Percentiles rank a stretch among this genome's conserved stretches.
phyloP scores from a whole-genome alignment of 2,329 filamentous ascomycete genomes.

The Xylariaceae sp. region DNA sequence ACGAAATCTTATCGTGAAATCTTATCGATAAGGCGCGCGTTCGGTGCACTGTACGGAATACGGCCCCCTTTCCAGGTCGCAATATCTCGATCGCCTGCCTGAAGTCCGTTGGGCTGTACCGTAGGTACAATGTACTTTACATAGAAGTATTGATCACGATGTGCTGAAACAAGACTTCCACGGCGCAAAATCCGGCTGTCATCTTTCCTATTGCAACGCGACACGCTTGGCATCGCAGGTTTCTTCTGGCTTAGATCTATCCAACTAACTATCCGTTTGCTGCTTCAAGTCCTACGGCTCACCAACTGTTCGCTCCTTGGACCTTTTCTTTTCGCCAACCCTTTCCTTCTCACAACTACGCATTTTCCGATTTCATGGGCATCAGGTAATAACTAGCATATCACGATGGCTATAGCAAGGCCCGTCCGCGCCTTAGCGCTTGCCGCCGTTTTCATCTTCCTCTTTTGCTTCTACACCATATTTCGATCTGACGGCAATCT shows the following conservation, averaged over 20 bases:
- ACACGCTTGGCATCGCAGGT: conserved; percentile 3
- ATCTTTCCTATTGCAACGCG: conserved; percentile 11
- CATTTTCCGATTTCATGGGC: conserved; percentile 27
- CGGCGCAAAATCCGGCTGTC: conserved; percentile 1
- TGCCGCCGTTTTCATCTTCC: conserved; percentile 66
- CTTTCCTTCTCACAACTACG: conserved; percentile 2
- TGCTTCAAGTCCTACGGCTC: conserved; percentile 1
- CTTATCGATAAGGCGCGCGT: background rate
- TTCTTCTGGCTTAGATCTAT: background rate
- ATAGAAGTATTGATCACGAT: conserved; percentile 4
- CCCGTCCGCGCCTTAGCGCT: conserved; percentile 76
- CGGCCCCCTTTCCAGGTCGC: too few species aligned
- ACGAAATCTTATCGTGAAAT: background rate
- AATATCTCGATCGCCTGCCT: too few species aligned
- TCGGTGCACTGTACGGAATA: background rate
- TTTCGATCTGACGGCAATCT: conserved; percentile 48
- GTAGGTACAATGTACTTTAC: too few species aligned
- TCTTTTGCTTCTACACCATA: conserved; percentile 75
- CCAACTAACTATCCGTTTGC: background rate
- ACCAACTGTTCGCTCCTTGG: background rate
- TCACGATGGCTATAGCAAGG: conserved; percentile 76
- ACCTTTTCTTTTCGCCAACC: background rate
- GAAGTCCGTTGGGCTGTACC: too few species aligned
- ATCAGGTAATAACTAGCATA: conserved; percentile 22
- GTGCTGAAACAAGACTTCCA: background rate